Conservation (phyloP, 116 monocot species). For the Dioscorea cayenensis region DNA sequence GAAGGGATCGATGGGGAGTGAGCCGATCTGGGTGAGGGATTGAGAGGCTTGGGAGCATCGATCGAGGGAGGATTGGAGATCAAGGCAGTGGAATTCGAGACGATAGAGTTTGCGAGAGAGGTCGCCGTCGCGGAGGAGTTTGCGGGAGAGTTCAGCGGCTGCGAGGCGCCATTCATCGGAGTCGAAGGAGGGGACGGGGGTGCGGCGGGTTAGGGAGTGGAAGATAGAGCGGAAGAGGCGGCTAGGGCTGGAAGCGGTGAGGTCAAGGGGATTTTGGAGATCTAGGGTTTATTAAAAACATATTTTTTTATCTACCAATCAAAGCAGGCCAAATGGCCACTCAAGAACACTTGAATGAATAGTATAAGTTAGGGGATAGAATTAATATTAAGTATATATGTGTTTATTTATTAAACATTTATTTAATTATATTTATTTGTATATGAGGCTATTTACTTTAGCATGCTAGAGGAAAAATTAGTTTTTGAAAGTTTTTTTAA, state of each 20-base stretch:
- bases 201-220: constrained; percentile 14
- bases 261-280: constrained; percentile 41
- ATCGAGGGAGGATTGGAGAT: constrained; percentile 23
- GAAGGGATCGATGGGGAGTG: constrained; percentile 33
- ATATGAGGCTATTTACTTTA: too few species aligned
- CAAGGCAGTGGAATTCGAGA: constrained; percentile 45
- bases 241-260: constrained; percentile 12
- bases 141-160: constrained; percentile 67
- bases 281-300: too few species aligned
- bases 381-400: too few species aligned
- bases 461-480: too few species aligned
- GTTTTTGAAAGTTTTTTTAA: too few species aligned
- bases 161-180: constrained; percentile 39
- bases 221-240: constrained; percentile 34
- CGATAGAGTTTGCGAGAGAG: constrained; percentile 56
- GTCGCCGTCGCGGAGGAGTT: constrained; percentile 53
- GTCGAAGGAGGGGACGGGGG: neutral
- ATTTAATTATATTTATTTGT: too few species aligned
- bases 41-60: neutral
- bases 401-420: too few species aligned
- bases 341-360: too few species aligned
- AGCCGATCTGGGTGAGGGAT: neutral
- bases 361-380: too few species aligned
- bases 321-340: too few species aligned
- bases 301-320: too few species aligned